Base-by-base conservation (phyloP, 2,329 filamentous ascomycete species). In the Chrysoporthe austroafricana region DNA sequence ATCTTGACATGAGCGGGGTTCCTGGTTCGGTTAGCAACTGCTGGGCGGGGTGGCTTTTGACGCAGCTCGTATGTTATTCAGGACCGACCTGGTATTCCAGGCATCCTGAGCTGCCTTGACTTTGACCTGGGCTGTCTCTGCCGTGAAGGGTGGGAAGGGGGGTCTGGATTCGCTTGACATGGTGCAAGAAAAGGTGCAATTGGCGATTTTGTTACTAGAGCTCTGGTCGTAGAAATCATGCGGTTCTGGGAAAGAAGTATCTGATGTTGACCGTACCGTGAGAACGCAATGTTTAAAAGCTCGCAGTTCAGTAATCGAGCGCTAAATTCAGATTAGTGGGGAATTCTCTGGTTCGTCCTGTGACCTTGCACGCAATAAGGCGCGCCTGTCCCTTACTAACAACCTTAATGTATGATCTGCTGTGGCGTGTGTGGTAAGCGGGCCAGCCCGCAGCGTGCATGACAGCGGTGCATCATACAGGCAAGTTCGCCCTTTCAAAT, bases 41-140 rank as follows among this genome's bases (percentile, higher is more conserved):
- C 43, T 13, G 14, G 9, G 36, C 36, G 36, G 36, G 36, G 36
- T 18, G 6, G 7, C 32, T 2, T 26, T 44, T 39, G 36, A 9
- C 9, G 36, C 18, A 32, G 61, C 13, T 4, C 3, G 3, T 11
- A 52, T 9, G 9, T 54, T n/a, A 11, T 54, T n/a, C n/a, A 50
- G 8, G 60, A 16, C 80, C 72, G 77, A 92, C 91, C 82, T 86
- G 1, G 89, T 90, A 74, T 96, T 97, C 93, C 93, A 96, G 3
- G 90, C 82, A 76, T 93, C 87, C 76, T 97, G 93, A 0, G 92
- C 93, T 21, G 89, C 90, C 79, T 96, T 96, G 70, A 96, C 93
- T 77, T 96, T 96, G 68, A 84, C 81, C 18, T 81, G 81, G 2
- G 93, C 93, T 1, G 88, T 90, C 75, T 92, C 90, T 43, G 79